Percentiles rank a stretch among this genome's conserved stretches.
phyloP scores from a whole-genome alignment of 2,329 filamentous ascomycete species.

The Neonectria faginata region DNA sequence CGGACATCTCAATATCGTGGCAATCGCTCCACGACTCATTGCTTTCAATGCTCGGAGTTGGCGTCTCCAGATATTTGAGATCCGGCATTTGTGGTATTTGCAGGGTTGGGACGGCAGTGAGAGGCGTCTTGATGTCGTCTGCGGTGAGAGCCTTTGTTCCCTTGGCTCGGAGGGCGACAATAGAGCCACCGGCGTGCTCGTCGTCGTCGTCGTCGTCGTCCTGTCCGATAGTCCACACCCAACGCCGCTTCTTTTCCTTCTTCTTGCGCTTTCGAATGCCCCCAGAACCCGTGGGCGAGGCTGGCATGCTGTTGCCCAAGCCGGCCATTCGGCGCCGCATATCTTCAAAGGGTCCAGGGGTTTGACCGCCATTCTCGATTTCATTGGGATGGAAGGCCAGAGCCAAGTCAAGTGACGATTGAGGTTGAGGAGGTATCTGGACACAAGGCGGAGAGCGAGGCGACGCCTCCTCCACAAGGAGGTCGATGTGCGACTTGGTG shows the following conservation, averaged over 20 bases:
- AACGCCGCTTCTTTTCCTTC: constrained; percentile 71
- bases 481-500: constrained; percentile 71
- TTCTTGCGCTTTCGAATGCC: constrained; percentile 65
- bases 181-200: constrained; percentile 56
- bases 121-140: constrained; percentile 38
- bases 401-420: constrained; percentile 60
- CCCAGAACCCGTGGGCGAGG: constrained; percentile 55
- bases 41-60: constrained; percentile 57
- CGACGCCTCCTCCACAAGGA: constrained; percentile 68
- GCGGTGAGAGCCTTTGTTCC: constrained; percentile 38
- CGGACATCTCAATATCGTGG: constrained; percentile 64
- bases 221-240: constrained; percentile 74
- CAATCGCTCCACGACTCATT: constrained; percentile 46
- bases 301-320: constrained; percentile 56
- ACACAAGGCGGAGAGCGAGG: constrained; percentile 56
- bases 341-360: constrained; percentile 72
- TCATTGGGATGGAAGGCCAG: constrained; percentile 66
- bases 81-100: constrained; percentile 31
- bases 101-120: constrained; percentile 39
- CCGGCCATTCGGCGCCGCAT: constrained; percentile 69
- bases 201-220: constrained; percentile 61
- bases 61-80: constrained; percentile 47
- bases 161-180: constrained; percentile 54
- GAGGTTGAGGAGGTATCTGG: constrained; percentile 53
- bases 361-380: constrained; percentile 70